phyloP scores from a whole-genome alignment of 2,329 filamentous ascomycete genomes.

The Trichoderma aggressivum region DNA sequence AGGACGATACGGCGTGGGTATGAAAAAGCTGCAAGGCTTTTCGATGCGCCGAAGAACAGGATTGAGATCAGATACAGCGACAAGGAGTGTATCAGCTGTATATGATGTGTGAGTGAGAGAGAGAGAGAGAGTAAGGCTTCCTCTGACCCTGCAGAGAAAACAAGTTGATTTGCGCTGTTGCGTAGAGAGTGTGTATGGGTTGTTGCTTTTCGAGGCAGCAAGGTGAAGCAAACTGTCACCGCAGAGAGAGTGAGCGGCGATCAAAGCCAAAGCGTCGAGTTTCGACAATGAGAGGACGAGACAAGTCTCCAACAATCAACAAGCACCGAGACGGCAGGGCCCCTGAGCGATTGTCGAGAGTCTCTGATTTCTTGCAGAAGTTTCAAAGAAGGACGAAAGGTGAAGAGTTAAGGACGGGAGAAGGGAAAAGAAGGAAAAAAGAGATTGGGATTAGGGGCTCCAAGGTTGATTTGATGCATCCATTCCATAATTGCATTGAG shows the following conservation, averaged over 20 bases:
- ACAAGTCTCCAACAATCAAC: conserved; percentile 2
- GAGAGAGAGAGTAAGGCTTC: background rate
- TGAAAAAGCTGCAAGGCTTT: background rate
- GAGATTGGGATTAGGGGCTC: conserved; percentile 16
- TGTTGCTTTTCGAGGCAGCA: background rate
- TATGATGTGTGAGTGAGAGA: no score
- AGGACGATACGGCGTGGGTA: background rate
- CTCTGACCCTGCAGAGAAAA: conserved; percentile 18
- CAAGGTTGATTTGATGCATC: conserved; percentile 14
- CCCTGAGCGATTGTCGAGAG: conserved; percentile 8
- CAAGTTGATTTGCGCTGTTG: background rate
- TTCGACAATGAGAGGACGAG: conserved; percentile 17
- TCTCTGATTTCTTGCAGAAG: conserved; percentile 9
- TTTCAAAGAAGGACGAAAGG: conserved; percentile 9
- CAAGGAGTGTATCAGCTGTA: background rate
- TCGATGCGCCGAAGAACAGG: background rate
- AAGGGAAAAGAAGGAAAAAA: background rate
- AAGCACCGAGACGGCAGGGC: conserved; percentile 13
- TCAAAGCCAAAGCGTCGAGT: background rate
- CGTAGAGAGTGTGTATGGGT: background rate
- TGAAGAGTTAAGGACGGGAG: background rate
- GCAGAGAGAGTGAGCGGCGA: conserved; percentile 14
- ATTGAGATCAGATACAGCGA: background rate
- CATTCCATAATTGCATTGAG: background rate
- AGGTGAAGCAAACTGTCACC: background rate